phyloP scores from a whole-genome alignment of 768 basidiomycete species.

The Suillus weaverae region DNA sequence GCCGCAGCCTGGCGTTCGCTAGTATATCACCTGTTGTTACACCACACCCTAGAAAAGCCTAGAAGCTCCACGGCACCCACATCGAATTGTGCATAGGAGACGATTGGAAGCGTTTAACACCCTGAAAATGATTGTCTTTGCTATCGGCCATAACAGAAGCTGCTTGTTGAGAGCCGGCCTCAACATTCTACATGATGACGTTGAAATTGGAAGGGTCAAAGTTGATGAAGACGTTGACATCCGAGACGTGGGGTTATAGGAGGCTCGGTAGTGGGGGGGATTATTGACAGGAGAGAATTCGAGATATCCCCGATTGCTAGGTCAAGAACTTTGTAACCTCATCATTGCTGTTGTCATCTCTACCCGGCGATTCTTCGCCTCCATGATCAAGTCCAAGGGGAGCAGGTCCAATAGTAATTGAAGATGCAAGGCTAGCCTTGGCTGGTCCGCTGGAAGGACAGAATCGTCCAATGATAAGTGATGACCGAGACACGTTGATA shows the following conservation, averaged over 20 bases:
- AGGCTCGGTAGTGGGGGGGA: not conserved
- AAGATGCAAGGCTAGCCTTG: not conserved
- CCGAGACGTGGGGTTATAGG: not conserved
- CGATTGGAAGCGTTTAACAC: slow-evolving; percentile 3
- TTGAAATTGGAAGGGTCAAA: not conserved
- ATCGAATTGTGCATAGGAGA: slow-evolving; percentile 30
- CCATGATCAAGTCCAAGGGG: slow-evolving; percentile 10
- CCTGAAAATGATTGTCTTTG: slow-evolving; percentile 7
- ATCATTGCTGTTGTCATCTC: not conserved
- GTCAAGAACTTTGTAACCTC: not conserved
- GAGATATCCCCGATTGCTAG: not conserved
- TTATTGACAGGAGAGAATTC: not conserved
- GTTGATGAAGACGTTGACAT: not conserved
- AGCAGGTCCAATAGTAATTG: not conserved
- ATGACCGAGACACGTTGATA: not conserved
- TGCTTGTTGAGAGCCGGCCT: slow-evolving; percentile 4
- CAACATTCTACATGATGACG: not conserved
- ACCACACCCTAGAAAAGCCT: slow-evolving; percentile 43
- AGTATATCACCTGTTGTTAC: slow-evolving; percentile 16
- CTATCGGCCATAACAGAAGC: not conserved
- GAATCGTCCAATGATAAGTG: not conserved
- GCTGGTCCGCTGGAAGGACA: not conserved
- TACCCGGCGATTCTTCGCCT: slow-evolving; percentile 1
- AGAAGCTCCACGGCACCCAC: slow-evolving; percentile 73
- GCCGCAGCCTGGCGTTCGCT: slow-evolving; percentile 30